Conservation (phyloP, 2,329 filamentous ascomycete species). For the Colletotrichum sansevieriae region DNA sequence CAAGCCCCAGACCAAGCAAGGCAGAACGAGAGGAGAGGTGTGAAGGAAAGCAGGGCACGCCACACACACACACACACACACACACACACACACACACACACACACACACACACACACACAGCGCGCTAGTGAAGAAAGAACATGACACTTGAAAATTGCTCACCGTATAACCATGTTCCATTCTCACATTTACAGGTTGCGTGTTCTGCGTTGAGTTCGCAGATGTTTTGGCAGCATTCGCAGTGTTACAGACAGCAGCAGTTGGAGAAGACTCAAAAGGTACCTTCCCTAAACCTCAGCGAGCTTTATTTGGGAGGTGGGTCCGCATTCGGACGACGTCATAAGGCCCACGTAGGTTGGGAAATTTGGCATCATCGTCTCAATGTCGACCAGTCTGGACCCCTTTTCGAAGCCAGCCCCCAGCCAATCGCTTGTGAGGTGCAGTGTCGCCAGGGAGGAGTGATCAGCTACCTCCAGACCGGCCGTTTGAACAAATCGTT, state of each 20-base stretch:
- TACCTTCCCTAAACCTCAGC: conserved; percentile 34
- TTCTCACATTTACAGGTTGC: too few species aligned
- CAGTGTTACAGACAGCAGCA: background rate
- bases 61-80: too few species aligned
- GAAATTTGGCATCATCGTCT: conserved; percentile 40
- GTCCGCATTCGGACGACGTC: conserved; percentile 34
- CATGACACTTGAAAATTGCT: background rate
- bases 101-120: too few species aligned
- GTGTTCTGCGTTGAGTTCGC: conserved; percentile 4
- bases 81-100: background rate
- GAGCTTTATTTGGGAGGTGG: conserved; percentile 20
- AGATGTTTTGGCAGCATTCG: background rate
- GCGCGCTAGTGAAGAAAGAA: background rate
- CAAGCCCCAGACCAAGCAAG: too few species aligned
- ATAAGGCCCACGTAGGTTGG: conserved; percentile 33
- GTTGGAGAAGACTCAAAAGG: background rate
- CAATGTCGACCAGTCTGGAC: conserved; percentile 38
- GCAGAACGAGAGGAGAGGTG: too few species aligned
- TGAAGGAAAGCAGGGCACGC: too few species aligned
- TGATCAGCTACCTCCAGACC: too few species aligned
- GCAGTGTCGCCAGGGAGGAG: background rate
- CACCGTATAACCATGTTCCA: too few species aligned
- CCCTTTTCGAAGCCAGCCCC: conserved; percentile 19
- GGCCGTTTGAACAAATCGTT: too few species aligned
- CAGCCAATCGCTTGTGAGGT: conserved; percentile 28